Conservation (phyloP, 345 rosid genomes). For the Boechera stricta region DNA sequence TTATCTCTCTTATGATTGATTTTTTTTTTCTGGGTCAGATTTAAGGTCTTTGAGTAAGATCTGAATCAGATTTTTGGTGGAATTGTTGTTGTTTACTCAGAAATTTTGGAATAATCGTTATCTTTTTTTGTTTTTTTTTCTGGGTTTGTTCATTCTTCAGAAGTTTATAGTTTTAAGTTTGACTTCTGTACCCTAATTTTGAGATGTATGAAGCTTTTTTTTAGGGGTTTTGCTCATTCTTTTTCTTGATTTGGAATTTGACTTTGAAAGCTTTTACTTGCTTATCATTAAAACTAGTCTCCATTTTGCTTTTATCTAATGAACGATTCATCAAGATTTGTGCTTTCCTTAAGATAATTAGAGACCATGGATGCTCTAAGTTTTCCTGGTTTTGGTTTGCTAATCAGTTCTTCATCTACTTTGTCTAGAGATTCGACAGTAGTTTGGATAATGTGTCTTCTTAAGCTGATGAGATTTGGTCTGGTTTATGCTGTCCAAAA, state of each 20-base stretch:
- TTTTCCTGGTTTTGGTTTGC: slow-evolving; percentile 9
- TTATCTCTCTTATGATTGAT: neutral
- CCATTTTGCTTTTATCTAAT: neutral
- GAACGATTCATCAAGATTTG: slow-evolving; percentile 13
- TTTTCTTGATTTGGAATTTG: slow-evolving; percentile 16
- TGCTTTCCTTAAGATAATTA: slow-evolving; percentile 3
- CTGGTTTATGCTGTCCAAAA: neutral
- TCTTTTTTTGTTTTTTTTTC: neutral
- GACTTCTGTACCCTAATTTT: slow-evolving; percentile 38
- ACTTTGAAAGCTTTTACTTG: slow-evolving; percentile 12
- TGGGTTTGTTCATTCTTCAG: slow-evolving; percentile 20
- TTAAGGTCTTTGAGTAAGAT: slow-evolving; percentile 40
- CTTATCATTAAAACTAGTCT: neutral
- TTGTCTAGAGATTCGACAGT: neutral
- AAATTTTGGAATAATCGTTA: neutral
- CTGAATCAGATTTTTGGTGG: slow-evolving; percentile 28
- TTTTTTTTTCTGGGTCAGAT: slow-evolving; percentile 9
- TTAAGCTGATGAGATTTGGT: neutral
- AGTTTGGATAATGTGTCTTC: slow-evolving; percentile 13
- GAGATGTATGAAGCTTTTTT: neutral
- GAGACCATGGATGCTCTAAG: neutral
- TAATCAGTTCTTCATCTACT: slow-evolving; percentile 3
- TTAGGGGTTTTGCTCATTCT: slow-evolving; percentile 4
- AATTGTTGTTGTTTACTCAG: neutral
- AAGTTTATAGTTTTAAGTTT: slow-evolving; percentile 24